phyloP scores from a whole-genome alignment of 352 stramenopile genomes.

The Phytophthora sojae region DNA sequence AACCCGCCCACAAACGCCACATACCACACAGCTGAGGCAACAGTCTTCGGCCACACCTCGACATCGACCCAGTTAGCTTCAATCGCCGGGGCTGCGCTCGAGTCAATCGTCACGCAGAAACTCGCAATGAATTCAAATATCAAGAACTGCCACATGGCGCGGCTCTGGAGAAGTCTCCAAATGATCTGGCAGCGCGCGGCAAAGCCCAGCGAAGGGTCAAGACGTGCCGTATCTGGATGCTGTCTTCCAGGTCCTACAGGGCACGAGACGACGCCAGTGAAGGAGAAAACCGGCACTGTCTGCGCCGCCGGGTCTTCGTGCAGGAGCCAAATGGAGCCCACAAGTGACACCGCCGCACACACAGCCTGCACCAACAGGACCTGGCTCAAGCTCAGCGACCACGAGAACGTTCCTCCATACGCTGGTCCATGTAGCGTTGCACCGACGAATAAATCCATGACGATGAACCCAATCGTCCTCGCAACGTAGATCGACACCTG shows the following conservation, averaged over 20 bases:
- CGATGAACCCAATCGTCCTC: slow-evolving; percentile 50
- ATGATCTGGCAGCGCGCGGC: slow-evolving; percentile 50
- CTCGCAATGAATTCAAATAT: slow-evolving; percentile 68
- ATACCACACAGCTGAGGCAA: slow-evolving; percentile 57
- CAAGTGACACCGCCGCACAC: slow-evolving; percentile 47
- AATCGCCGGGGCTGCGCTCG: slow-evolving; percentile 54
- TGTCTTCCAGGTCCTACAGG: neutral
- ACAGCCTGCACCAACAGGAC: slow-evolving; percentile 49
- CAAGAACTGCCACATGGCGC: slow-evolving; percentile 80
- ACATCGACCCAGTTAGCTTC: slow-evolving; percentile 68
- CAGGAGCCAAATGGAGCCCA: slow-evolving; percentile 61
- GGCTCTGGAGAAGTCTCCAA: slow-evolving; percentile 71
- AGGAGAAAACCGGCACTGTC: slow-evolving; percentile 25
- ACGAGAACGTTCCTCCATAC: slow-evolving; percentile 72
- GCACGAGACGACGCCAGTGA: slow-evolving; percentile 14
- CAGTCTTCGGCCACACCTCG: slow-evolving; percentile 53
- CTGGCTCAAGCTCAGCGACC: slow-evolving; percentile 38
- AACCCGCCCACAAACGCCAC: slow-evolving; percentile 69
- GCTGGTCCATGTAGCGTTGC: slow-evolving; percentile 58
- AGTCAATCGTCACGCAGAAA: slow-evolving; percentile 66
- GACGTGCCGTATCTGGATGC: slow-evolving; percentile 1
- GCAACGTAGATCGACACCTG: slow-evolving; percentile 64
- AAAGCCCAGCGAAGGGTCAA: slow-evolving; percentile 29
- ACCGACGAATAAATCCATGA: slow-evolving; percentile 61
- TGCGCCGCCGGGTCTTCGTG: slow-evolving; percentile 48